phyloP scores from a whole-genome alignment of 805 yeast genomes.

The Wickerhamiella alocasiicola region DNA sequence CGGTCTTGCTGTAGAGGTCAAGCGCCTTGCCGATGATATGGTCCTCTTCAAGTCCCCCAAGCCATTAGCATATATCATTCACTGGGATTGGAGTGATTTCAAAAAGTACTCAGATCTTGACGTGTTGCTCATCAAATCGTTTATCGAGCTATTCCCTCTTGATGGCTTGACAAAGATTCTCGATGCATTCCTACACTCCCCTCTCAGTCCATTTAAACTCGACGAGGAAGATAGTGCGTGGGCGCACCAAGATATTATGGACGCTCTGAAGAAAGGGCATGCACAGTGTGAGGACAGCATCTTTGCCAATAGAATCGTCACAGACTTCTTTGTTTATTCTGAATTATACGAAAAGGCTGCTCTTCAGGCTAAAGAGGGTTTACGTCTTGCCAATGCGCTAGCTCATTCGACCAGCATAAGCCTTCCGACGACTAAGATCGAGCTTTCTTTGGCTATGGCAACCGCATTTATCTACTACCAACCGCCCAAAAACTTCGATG shows the following conservation, averaged over 20 bases:
- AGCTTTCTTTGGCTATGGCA: conserved; percentile 55
- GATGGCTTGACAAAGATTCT: conserved; percentile 9
- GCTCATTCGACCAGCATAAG: conserved; percentile 36
- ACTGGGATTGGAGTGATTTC: conserved; percentile 45
- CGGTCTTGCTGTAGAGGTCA: conserved; percentile 37
- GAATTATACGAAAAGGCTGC: conserved; percentile 55
- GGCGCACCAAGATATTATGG: conserved; percentile 38
- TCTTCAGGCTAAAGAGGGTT: conserved; percentile 46
- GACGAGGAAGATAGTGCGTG: conserved; percentile 9
- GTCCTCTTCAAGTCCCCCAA: conserved; percentile 52
- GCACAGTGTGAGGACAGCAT: conserved; percentile 32
- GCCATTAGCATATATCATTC: conserved; percentile 33
- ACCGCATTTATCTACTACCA: conserved; percentile 71
- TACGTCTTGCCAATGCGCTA: conserved; percentile 33
- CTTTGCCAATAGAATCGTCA: conserved; percentile 53
- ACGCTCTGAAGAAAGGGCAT: conserved; percentile 41
- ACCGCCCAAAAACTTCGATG: conserved; percentile 74
- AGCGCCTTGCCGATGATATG: conserved; percentile 56
- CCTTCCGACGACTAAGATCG: conserved; percentile 42
- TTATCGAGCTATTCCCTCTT: conserved; percentile 13
- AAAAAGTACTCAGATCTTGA: conserved; percentile 39
- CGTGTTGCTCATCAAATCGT: conserved; percentile 3
- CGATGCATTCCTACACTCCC: conserved; percentile 11
- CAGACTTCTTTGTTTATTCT: conserved; percentile 44
- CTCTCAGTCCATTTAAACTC: conserved; percentile 9